Conservation (phyloP, 139 green algal genomes). For the Picochlorum sp. region DNA sequence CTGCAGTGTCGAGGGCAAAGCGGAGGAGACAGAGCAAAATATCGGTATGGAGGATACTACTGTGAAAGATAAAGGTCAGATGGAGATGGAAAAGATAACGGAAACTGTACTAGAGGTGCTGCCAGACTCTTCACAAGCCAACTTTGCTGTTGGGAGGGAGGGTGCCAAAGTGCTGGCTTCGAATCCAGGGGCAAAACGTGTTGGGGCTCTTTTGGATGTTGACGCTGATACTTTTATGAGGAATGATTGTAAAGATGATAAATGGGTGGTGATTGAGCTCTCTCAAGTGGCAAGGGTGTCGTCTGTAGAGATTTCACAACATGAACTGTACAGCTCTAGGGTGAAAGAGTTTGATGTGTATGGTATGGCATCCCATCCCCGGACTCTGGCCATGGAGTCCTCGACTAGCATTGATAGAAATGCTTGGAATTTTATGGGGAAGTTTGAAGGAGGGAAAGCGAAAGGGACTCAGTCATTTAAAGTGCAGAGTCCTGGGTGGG, state of each 20-base stretch:
- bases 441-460: slow-evolving; percentile 55
- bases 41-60: not conserved
- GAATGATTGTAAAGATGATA: slow-evolving; percentile 60
- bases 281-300: slow-evolving; percentile 42
- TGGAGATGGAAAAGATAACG: not conserved
- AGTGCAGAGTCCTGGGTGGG: slow-evolving; percentile 18
- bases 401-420: slow-evolving; percentile 24
- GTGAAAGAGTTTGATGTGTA: slow-evolving; percentile 48
- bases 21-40: not conserved
- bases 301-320: slow-evolving; percentile 45
- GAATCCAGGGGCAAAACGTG: slow-evolving; percentile 62
- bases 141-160: not conserved
- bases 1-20: no score
- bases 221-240: slow-evolving; percentile 76
- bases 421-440: slow-evolving; percentile 59
- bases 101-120: slow-evolving; percentile 4
- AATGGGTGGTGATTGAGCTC: slow-evolving; percentile 78
- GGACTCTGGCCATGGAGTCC: slow-evolving; percentile 21
- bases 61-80: not conserved
- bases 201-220: slow-evolving; percentile 56
- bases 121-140: not conserved
- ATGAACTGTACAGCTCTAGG: slow-evolving; percentile 72
- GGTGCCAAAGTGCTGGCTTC: slow-evolving; percentile 56
- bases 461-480: slow-evolving; percentile 63
- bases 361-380: slow-evolving; percentile 39